Evolutionary conservation across 2,329 filamentous ascomycete genomes (phyloP).

Genomic region (Penicillium decumbens): DNA sequence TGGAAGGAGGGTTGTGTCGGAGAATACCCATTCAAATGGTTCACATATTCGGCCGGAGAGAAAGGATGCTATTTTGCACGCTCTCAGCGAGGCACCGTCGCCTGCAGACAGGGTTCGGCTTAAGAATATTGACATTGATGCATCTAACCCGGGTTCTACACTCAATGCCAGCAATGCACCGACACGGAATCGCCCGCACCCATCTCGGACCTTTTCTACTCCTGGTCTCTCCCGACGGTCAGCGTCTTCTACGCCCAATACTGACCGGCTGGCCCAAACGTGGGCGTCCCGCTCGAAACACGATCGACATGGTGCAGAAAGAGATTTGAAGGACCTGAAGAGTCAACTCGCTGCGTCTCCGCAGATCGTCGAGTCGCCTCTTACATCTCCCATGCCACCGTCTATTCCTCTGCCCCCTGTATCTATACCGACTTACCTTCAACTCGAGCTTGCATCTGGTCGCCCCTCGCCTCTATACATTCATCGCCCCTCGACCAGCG

Average conservation of each 20-base stretch:
- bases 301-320: conserved; percentile 29
- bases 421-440: conserved; percentile 62
- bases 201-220: conserved; percentile 36
- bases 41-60: conserved; percentile 8
- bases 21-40: conserved; percentile 12
- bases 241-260: conserved; percentile 27
- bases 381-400: conserved; percentile 48
- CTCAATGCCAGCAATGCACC: conserved; percentile 18
- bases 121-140: conserved; percentile 27
- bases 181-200: conserved; percentile 29
- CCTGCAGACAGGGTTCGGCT: conserved; percentile 21
- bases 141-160: conserved; percentile 16
- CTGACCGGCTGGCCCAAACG: conserved; percentile 32
- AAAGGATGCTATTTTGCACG: conserved; percentile 13
- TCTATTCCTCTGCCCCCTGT: conserved; percentile 58
- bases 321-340: conserved; percentile 37
- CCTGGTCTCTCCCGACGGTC: conserved; percentile 33
- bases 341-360: conserved; percentile 23
- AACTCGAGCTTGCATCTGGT: conserved; percentile 59
- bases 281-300: conserved; percentile 34
- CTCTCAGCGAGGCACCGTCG: conserved; percentile 29
- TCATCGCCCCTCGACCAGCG: conserved; percentile 52
- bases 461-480: conserved; percentile 61
- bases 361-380: conserved; percentile 28
- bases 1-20: conserved; percentile 22